Base-by-base conservation (phyloP, 768 basidiomycete species). In the Agrocybe pediades region DNA sequence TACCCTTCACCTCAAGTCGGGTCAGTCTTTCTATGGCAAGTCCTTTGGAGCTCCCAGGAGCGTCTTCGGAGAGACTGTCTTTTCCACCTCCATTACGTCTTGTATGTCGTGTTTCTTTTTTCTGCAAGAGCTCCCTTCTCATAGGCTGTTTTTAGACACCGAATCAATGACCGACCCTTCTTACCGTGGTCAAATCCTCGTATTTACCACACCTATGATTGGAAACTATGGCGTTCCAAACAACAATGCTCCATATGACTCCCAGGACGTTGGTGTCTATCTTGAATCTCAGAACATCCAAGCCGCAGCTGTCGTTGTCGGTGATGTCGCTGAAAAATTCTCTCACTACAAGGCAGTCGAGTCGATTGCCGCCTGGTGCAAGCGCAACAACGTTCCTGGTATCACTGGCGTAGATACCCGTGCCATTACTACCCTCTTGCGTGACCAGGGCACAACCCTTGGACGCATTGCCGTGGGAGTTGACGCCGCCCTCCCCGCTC, bases 131-230 rank as follows among this genome's bases (percentile, higher is more conserved):
- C 41, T 48, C 56, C 43, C 21, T 59, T 56, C 45, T 58, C 49
- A 51, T 57, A 40, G 41, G 41, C 24, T 9, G 4, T 44, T 49
- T 30, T 58, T 54, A 96, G 95, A 99, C 70, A 98, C 96, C 43
- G 97, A 99, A 74, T 97, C 94, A 7, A 98, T 99, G 97, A 99
- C 97, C 30, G 97, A 99, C 70, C 97, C 97, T 6, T 98, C 97
- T 7, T 98, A 99, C 72, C 90, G 93, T 27, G 90, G 93, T 46
- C 97, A 99, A 72, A 96, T 99, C 66, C 84, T 99, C 58, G 97
- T 99, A 53, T 99, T 99, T 76, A 99, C 97, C 41, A 90, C 95
- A 0, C 97, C 97, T 9, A 84, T 99, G 72, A 97, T 99, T 60
- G 97, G 97, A 36, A 99, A 99, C 71, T 99, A 99, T 65, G 97